These are phyloP conservation scores for Magnusiomyces clavatus DNA, from an alignment of 1,139 yeast species.

Conservation along the genomic window DNA sequence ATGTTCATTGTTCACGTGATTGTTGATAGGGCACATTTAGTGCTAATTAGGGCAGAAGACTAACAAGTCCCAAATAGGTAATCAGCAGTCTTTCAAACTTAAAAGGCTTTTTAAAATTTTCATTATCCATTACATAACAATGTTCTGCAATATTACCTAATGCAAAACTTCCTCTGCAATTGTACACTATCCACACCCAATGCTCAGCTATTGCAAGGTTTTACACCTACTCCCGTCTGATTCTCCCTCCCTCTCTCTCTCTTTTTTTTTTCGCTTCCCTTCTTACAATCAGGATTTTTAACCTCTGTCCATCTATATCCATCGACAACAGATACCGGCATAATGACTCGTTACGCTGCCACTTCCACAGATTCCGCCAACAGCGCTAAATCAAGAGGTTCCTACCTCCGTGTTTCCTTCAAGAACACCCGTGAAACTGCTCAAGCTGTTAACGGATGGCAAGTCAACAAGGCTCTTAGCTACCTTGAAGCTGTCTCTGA, in stretches of 20 bases:
- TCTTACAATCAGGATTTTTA: no score
- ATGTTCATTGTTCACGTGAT: no score
- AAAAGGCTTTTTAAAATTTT: no score
- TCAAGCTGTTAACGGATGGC: slow-evolving; percentile 97
- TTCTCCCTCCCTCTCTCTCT: slow-evolving; percentile 6
- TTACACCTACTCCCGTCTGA: background rate
- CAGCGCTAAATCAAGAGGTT: slow-evolving; percentile 99
- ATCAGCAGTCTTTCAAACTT: no score
- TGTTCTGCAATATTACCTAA: no score
- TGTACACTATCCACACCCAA: no score
- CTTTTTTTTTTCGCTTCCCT: slow-evolving; percentile 5
- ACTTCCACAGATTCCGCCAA: slow-evolving; percentile 99
- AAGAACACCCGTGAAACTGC: slow-evolving; percentile 99
- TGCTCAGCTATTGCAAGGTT: no score
- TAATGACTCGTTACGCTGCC: slow-evolving; percentile 95
- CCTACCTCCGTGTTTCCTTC: slow-evolving; percentile 98
- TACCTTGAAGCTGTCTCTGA: slow-evolving; percentile 96
- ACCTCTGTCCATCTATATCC: background rate
- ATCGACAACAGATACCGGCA: slow-evolving; percentile 15
- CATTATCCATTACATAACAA: no score
- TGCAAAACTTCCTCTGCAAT: no score
- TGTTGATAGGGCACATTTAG: no score
- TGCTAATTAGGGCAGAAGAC: no score
- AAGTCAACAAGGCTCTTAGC: slow-evolving; percentile 88
- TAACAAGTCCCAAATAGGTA: no score